A percentile compares a stretch with the other conserved stretches of the same genome.
phyloP scores from a whole-genome alignment of 1,284 basidiomycete species.

The Kwoniella shivajii region DNA sequence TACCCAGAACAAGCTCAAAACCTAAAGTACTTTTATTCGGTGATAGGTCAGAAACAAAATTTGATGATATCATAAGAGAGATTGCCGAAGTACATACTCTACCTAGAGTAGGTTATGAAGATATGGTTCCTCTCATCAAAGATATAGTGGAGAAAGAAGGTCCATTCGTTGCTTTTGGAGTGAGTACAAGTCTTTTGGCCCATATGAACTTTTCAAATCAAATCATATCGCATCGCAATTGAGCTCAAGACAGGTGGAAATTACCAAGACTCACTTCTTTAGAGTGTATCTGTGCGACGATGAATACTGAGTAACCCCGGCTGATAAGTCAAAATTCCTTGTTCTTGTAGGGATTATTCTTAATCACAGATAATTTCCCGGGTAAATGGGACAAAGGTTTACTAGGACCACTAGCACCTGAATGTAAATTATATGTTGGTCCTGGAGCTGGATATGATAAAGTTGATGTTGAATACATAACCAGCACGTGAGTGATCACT shows the following conservation, averaged over 20 bases:
- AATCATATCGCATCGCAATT: too few species aligned
- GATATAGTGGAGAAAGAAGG: constrained; percentile 22
- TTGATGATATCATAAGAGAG: constrained; percentile 15
- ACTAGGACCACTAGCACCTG: constrained; percentile 25
- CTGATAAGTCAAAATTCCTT: background rate
- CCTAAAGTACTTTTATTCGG: constrained; percentile 22
- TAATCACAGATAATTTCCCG: constrained; percentile 24
- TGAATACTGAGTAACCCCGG: too few species aligned
- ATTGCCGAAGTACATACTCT: constrained; percentile 20
- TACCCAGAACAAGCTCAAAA: background rate
- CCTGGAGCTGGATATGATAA: constrained; percentile 38
- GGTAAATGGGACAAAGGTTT: constrained; percentile 23
- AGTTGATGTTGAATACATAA: constrained; percentile 31
- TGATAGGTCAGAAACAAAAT: constrained; percentile 10
- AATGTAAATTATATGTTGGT: constrained; percentile 26
- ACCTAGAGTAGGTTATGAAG: constrained; percentile 15
- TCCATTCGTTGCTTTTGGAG: constrained; percentile 29
- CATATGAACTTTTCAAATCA: too few species aligned
- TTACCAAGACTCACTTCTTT: too few species aligned
- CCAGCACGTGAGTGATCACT: constrained; percentile 23
- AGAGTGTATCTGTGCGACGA: too few species aligned
- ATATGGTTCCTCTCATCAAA: constrained; percentile 14
- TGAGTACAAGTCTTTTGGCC: too few species aligned
- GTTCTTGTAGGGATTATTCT: constrained; percentile 20
- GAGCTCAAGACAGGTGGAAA: too few species aligned